Evolutionary conservation across 2,329 filamentous ascomycete genomes (phyloP).

Genomic region (Phaeosphaeriaceae sp.): DNA sequence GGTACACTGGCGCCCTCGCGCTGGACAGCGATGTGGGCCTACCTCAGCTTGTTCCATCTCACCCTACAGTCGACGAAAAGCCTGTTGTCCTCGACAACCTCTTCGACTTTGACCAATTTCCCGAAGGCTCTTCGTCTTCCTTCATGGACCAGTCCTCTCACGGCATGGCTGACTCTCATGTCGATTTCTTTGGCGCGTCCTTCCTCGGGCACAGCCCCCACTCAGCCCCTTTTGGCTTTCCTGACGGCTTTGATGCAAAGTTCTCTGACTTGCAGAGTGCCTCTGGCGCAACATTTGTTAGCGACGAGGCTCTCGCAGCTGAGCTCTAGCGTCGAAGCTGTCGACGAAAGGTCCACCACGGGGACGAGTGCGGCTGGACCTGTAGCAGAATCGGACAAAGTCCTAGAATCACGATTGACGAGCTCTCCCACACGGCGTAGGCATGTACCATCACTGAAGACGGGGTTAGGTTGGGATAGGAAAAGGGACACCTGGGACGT

Average conservation of each 20-base stretch:
- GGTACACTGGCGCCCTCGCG: constrained; percentile 27
- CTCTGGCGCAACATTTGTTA: constrained; percentile 56
- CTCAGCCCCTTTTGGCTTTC: constrained; percentile 43
- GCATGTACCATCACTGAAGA: constrained; percentile 32
- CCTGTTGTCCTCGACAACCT: constrained; percentile 43
- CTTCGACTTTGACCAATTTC: constrained; percentile 52
- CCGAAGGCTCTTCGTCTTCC: constrained; percentile 29
- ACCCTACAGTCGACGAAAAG: constrained; percentile 49
- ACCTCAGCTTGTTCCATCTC: constrained; percentile 46
- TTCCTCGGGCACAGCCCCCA: constrained; percentile 38
- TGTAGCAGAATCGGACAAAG: constrained; percentile 17
- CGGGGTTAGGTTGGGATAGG: constrained; percentile 19
- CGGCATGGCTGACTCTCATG: constrained; percentile 40
- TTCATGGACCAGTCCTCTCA: constrained; percentile 30
- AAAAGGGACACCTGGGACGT: constrained; percentile 18
- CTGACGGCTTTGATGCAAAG: constrained; percentile 50
- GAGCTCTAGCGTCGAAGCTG: constrained; percentile 40
- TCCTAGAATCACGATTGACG: constrained; percentile 34
- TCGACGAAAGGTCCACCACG: constrained; percentile 33
- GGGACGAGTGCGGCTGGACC: constrained; percentile 29
- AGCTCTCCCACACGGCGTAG: constrained; percentile 36
- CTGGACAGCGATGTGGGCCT: constrained; percentile 42
- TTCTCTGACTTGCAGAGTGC: constrained; percentile 54
- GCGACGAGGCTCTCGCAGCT: constrained; percentile 58
- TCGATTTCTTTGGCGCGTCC: constrained; percentile 45